These are phyloP conservation scores for Urtica urens DNA, from an alignment of 306 rosid species.

Conservation along the genomic window DNA sequence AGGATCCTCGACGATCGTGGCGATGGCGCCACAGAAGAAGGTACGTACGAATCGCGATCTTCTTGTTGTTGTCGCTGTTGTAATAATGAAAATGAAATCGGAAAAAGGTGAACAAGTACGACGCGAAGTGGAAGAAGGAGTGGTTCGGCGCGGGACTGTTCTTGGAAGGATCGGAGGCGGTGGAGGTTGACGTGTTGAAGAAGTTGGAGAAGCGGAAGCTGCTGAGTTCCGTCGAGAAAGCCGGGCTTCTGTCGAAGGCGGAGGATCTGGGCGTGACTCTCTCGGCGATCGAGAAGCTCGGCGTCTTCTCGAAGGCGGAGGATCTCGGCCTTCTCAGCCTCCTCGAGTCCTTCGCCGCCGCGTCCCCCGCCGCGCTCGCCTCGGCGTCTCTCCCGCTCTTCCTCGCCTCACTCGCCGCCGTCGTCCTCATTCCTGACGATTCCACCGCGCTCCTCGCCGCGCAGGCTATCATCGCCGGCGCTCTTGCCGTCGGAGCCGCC, in stretches of 20 bases:
- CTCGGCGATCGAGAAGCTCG: conserved; percentile 77
- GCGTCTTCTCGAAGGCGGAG: conserved; percentile 82
- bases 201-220: conserved; percentile 71
- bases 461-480: conserved; percentile 51
- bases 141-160: conserved; percentile 94
- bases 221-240: conserved; percentile 75
- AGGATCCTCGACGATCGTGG: conserved; percentile 34
- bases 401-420: conserved; percentile 46
- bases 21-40: conserved; percentile 76
- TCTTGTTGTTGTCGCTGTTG: background rate
- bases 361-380: conserved; percentile 62
- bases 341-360: conserved; percentile 38
- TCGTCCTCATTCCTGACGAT: conserved; percentile 73
- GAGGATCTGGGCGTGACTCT: conserved; percentile 76
- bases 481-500: conserved; percentile 52
- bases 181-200: conserved; percentile 92
- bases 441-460: conserved; percentile 46
- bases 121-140: conserved; percentile 61
- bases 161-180: conserved; percentile 77
- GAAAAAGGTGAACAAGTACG: conserved; percentile 73
- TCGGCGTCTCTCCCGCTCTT: conserved; percentile 57
- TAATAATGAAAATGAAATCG: background rate
- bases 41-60: conserved; percentile 16
- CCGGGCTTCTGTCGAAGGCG: conserved; percentile 73
- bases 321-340: conserved; percentile 76